Base-by-base conservation (phyloP, 345 rosid genomes). In the Gossypioides kirkii region DNA sequence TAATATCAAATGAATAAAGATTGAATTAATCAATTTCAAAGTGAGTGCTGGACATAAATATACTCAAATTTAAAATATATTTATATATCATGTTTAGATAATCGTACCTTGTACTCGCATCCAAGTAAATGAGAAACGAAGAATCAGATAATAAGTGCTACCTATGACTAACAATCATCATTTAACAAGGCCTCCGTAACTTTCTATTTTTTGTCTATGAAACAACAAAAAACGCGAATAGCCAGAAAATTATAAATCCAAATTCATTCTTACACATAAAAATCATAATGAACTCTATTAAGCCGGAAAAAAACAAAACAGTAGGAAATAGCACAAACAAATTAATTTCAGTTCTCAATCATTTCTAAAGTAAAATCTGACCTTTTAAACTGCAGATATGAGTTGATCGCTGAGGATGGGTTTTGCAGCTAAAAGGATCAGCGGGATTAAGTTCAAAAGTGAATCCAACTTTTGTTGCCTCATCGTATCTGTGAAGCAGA, bases 401-500 rank as follows among this genome's bases (percentile, higher is more conserved):
- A 67, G 61, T 63, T 58, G 65, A 77, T 28, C 25, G 58, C 36
- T 62, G 14, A 52, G 61, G 55, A 41, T 11, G 20, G 20, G 7
- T 52, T 63, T 43, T 14, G 76, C 73, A 38, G 68, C 69, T 32
- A 64, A 42, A 70, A 63, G 54, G 71, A 55, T 25, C 42, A 52
- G 74, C 73, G 55, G 73, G 23, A 52, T 61, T 72, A 69, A 50
- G 69, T 61, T 79, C 61, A 75, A 69, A 74, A 58, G 71, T 1
- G 28, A 20, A 36, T 16, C 71, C 47, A 47, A 73, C 73, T 1
- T 16, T 55, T 14, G 36, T 62, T 6, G 65, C 76, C 10, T 89
- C 84, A 89, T 58, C 93, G 87, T 38, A 87, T 79, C 80, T 87
- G 98, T 63, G 98, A 79, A 17, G 91, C 88, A 75, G 96, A 94